Evolutionary conservation across 768 basidiomycete species (phyloP).

Genomic region (Trametes sanguinea): DNA sequence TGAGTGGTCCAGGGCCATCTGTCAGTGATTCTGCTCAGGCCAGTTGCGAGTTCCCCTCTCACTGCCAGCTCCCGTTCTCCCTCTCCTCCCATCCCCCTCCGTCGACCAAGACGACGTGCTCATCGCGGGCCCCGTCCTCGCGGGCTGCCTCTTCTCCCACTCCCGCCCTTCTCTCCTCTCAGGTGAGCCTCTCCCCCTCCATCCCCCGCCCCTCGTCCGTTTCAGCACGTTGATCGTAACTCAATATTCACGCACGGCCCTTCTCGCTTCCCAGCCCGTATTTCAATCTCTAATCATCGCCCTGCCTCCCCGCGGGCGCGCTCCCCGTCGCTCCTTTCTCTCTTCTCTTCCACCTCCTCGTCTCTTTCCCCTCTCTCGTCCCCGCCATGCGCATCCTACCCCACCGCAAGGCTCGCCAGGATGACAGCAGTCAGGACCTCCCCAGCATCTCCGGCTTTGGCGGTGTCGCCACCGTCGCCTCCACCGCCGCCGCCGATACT

Average conservation of each 20-base stretch:
- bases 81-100: constrained; percentile 3
- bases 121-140: constrained; percentile 3
- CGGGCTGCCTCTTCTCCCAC: constrained; percentile 10
- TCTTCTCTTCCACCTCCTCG: constrained; percentile 16
- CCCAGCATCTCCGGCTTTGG: constrained; percentile 1
- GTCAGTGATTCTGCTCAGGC: too few relatives aligned
- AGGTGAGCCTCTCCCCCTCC: constrained; percentile 6
- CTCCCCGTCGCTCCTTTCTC: constrained; percentile 25
- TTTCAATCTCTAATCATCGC: constrained; percentile 19
- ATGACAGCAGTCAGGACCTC: neutral
- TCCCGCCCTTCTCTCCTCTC: neutral
- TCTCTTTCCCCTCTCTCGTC: neutral
- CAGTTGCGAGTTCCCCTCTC: neutral
- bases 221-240: neutral
- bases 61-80: neutral
- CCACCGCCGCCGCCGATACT: neutral
- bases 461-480: neutral
- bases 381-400: constrained; percentile 19
- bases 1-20: too few relatives aligned
- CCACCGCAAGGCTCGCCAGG: constrained; percentile 12
- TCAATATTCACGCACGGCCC: constrained; percentile 6
- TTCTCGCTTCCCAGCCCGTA: constrained; percentile 8
- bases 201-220: neutral
- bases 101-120: constrained; percentile 23
- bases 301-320: constrained; percentile 15